These are phyloP conservation scores for Aspergillus clavatus DNA, from an alignment of 2,329 filamentous ascomycete genomes.

Conservation along the genomic window DNA sequence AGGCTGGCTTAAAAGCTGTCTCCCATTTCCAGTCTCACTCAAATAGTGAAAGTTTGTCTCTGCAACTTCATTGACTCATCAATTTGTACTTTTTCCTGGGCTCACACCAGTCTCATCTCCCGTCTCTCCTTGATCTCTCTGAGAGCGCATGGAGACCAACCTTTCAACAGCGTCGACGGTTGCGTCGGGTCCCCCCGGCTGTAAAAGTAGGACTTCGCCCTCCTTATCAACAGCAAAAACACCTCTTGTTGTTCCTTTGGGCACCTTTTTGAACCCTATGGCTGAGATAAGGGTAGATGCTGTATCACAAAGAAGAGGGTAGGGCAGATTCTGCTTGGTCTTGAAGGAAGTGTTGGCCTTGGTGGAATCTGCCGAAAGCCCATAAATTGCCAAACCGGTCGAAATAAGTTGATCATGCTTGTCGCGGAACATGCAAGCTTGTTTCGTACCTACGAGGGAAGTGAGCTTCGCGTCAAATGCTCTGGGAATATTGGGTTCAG, in stretches of 20 bases:
- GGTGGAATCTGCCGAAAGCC: conserved; percentile 79
- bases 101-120: not conserved
- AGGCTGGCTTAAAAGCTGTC: too few relatives aligned
- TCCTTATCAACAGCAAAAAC: conserved; percentile 81
- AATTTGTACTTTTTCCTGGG: not conserved
- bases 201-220: conserved; percentile 71
- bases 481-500: not conserved
- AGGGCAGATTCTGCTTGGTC: conserved; percentile 83
- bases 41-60: too few relatives aligned
- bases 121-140: conserved; percentile 1
- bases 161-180: conserved; percentile 74
- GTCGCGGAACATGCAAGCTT: conserved; percentile 92
- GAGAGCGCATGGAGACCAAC: conserved; percentile 52
- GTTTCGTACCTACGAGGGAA: conserved; percentile 67
- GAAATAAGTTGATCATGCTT: conserved; percentile 69
- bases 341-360: conserved; percentile 93
- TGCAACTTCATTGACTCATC: too few relatives aligned
- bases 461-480: conserved; percentile 4
- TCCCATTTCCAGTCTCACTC: too few relatives aligned
- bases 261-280: conserved; percentile 83
- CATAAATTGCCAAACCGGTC: conserved; percentile 80
- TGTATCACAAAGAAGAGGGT: conserved; percentile 81
- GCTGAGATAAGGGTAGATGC: conserved; percentile 69
- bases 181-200: conserved; percentile 69
- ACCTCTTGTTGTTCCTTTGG: conserved; percentile 75